Conservation (phyloP, 2,329 filamentous ascomycete species). For the Geosmithia putterillii region DNA sequence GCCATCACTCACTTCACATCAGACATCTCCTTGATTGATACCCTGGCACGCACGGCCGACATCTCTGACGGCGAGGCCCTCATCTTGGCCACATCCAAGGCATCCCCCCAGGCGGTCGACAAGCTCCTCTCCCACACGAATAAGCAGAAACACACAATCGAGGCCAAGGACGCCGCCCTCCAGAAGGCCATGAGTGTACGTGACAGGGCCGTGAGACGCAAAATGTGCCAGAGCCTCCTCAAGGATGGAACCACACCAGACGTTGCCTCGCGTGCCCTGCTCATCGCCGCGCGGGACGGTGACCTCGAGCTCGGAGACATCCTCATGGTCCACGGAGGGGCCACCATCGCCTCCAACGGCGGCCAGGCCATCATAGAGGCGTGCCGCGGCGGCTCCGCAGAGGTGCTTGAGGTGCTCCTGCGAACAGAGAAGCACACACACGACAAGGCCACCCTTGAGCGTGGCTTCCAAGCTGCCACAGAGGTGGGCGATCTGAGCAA, state of each 20-base stretch:
- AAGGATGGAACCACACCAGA: conserved; percentile 30
- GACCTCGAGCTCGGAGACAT: conserved; percentile 37
- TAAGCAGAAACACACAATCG: conserved; percentile 22
- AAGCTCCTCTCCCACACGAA: conserved; percentile 24
- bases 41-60: conserved; percentile 33
- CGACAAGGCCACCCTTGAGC: conserved; percentile 29
- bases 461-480: conserved; percentile 42
- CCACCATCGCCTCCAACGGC: conserved; percentile 34
- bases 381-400: conserved; percentile 34
- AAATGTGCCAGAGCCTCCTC: conserved; percentile 32
- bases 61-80: conserved; percentile 37
- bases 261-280: conserved; percentile 34
- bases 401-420: conserved; percentile 38
- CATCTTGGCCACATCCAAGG: conserved; percentile 29
- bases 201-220: conserved; percentile 24
- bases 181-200: conserved; percentile 27
- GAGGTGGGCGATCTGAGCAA: conserved; percentile 36
- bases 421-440: conserved; percentile 21
- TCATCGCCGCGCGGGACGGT: conserved; percentile 38
- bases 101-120: conserved; percentile 30
- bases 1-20: conserved; percentile 32
- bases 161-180: conserved; percentile 27
- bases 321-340: conserved; percentile 37
- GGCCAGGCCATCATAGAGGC: conserved; percentile 43
- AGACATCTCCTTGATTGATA: conserved; percentile 34